Evolutionary conservation across 139 green algal species (phyloP), one percentile per base, ranked within the genome.

Genomic region (Trebouxia sp.): DNA sequence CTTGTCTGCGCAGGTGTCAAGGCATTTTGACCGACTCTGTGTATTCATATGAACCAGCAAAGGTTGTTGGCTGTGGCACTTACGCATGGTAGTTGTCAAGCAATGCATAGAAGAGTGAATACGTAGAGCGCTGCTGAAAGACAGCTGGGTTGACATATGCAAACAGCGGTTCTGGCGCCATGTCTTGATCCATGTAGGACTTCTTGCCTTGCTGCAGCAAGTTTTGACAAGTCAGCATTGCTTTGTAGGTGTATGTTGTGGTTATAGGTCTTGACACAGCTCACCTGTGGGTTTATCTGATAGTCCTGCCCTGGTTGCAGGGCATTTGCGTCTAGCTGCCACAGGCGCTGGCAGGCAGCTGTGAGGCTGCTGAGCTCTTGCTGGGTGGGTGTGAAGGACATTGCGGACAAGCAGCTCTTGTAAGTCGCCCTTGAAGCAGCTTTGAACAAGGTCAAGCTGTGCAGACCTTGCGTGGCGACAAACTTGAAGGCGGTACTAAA

Each of bases 61-160:
- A 65, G 2, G 62, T 48, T 47, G 56, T 58, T 53, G 47, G n/a
- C 45, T 74, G 30, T 11, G 6, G 22, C 22, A 26, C 56, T 65
- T 65, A 91, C 82, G 78, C 84, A 26, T 82, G 58, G 80, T 94
- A 93, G 83, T 92, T 92, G 80, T 93, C 89, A 9, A 94, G 88
- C 69, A 94, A 83, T 22, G 85, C 70, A 55, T 87, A 89, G 75
- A 93, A 94, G 35, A 85, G 39, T n/a, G 11, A 45, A 69, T 86
- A 94, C 0, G 88, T 94, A 5, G 80, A 80, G 22, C 83, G 78
- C 45, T 85, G 55, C 81, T 85, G 90, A 20, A 87, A 76, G 7
- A 69, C 65, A 0, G 86, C 47, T 9, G 72, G 51, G 42, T 72
- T 87, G 1, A 94, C 89, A 9, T 66, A 82, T 28, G 65, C 65